Conservation (phyloP, 495 filamentous ascomycete genomes). For the Neurospora sp. region DNA sequence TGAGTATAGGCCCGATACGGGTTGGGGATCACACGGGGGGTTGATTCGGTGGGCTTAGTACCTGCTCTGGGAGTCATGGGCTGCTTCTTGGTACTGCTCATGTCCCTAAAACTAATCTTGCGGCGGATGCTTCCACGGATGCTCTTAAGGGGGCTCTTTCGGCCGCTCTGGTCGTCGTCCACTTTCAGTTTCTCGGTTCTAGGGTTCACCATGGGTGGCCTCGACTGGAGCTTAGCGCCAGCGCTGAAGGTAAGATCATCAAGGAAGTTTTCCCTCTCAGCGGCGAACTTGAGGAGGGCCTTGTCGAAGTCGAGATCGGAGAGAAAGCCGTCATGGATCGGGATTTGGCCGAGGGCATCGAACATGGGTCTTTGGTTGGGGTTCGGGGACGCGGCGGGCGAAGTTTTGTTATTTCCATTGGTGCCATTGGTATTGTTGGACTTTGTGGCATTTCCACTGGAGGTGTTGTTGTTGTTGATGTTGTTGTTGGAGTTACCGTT, state of each 20-base stretch:
- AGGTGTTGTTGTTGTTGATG: conserved; percentile 2
- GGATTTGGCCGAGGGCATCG: conserved; percentile 8
- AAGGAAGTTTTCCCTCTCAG: conserved; percentile 85
- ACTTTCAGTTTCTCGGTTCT: conserved; percentile 72
- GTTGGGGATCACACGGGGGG: conserved; percentile 3
- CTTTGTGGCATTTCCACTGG: conserved; percentile 2
- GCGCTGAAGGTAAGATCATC: conserved; percentile 87
- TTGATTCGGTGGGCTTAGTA: conserved; percentile 34
- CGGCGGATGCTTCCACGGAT: conserved; percentile 69
- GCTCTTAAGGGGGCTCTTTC: conserved; percentile 39
- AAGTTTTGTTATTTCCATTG: conserved; percentile 11
- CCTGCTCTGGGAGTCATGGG: conserved; percentile 63
- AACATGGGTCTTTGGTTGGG: not conserved
- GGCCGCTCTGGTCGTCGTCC: conserved; percentile 52
- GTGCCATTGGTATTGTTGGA: conserved; percentile 1
- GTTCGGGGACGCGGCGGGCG: conserved; percentile 2
- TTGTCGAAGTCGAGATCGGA: conserved; percentile 79
- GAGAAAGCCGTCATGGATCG: conserved; percentile 18
- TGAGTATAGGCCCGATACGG: conserved; percentile 9
- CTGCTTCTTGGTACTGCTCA: conserved; percentile 91
- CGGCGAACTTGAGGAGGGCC: conserved; percentile 86
- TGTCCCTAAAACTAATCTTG: conserved; percentile 80
- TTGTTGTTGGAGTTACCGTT: conserved; percentile 5
- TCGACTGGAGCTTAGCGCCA: conserved; percentile 63
- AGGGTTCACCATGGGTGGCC: conserved; percentile 59